Evolutionary conservation across 75 land plant species (phyloP).

Genomic region (Picea sitchensis): DNA sequence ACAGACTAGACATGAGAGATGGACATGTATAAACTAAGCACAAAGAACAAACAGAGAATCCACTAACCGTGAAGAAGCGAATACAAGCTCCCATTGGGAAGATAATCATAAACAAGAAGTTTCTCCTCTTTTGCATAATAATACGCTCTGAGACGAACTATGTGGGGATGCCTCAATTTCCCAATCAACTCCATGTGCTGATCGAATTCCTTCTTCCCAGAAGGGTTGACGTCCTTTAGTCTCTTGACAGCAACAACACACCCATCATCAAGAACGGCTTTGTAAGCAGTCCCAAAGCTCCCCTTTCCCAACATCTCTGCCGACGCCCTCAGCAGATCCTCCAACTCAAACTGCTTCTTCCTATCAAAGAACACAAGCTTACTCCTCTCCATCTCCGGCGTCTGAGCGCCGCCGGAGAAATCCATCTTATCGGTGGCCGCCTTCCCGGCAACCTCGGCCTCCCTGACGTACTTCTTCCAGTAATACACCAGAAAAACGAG

Average conservation of each 20-base stretch:
- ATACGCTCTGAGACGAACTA: slow-evolving; percentile 71
- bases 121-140: slow-evolving; percentile 88
- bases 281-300: slow-evolving; percentile 75
- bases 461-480: slow-evolving; percentile 30
- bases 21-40: background rate
- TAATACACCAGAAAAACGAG: slow-evolving; percentile 45
- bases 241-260: slow-evolving; percentile 72
- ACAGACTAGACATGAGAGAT: background rate
- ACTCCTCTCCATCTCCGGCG: slow-evolving; percentile 22
- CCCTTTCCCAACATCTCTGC: slow-evolving; percentile 92
- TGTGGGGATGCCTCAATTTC: slow-evolving; percentile 66
- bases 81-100: slow-evolving; percentile 80
- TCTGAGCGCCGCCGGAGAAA: slow-evolving; percentile 23
- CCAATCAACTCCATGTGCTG: slow-evolving; percentile 80
- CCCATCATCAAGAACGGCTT: slow-evolving; percentile 83
- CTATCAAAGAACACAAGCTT: slow-evolving; percentile 51
- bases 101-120: slow-evolving; percentile 87
- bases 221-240: slow-evolving; percentile 61
- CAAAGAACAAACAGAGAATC: background rate
- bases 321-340: slow-evolving; percentile 78
- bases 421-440: slow-evolving; percentile 13
- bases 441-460: slow-evolving; percentile 1
- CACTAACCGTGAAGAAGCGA: slow-evolving; percentile 70
- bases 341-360: slow-evolving; percentile 60
- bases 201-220: slow-evolving; percentile 71